Percentiles rank a stretch among this genome's conserved stretches.
These are phyloP conservation scores for Erodium moschatum DNA, from an alignment of 441 rosid genomes.

Conservation along the genomic window DNA sequence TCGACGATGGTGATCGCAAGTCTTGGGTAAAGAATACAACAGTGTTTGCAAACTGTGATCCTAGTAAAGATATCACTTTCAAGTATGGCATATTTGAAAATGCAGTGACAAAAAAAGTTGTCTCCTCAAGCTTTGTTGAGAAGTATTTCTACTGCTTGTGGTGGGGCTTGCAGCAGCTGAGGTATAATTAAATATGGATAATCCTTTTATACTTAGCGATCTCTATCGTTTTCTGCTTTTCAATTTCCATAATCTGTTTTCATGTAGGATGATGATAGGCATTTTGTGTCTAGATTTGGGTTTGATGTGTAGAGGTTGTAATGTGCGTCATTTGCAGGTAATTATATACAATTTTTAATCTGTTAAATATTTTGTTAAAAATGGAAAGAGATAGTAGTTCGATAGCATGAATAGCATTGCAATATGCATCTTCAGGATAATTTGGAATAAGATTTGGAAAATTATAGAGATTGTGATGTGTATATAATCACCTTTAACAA, in stretches of 20 bases:
- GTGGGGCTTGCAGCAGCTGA: conserved; percentile 95
- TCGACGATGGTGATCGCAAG: conserved; percentile 26
- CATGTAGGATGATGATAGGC: conserved; percentile 2
- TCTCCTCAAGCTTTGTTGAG: conserved; percentile 46
- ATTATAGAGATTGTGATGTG: neutral
- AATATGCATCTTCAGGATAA: neutral
- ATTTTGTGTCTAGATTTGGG: neutral
- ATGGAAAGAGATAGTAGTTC: neutral
- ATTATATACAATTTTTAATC: neutral
- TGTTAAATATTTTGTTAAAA: conserved; percentile 4
- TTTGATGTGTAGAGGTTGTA: conserved; percentile 1
- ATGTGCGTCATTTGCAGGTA: neutral
- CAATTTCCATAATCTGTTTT: conserved; percentile 3
- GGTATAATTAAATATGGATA: conserved; percentile 33
- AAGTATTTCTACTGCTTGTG: conserved; percentile 87
- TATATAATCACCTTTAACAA: neutral
- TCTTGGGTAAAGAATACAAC: conserved; percentile 50
- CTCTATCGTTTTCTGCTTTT: neutral
- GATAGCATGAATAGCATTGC: neutral
- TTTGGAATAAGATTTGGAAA: neutral
- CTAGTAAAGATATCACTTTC: conserved; percentile 33
- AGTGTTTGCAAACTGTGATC: conserved; percentile 60
- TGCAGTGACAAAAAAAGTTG: conserved; percentile 57
- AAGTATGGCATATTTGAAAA: conserved; percentile 62
- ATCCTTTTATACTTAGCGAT: conserved; percentile 11